phyloP scores from a whole-genome alignment of 352 stramenopile genomes.

The Globisporangium sylvaticum region DNA sequence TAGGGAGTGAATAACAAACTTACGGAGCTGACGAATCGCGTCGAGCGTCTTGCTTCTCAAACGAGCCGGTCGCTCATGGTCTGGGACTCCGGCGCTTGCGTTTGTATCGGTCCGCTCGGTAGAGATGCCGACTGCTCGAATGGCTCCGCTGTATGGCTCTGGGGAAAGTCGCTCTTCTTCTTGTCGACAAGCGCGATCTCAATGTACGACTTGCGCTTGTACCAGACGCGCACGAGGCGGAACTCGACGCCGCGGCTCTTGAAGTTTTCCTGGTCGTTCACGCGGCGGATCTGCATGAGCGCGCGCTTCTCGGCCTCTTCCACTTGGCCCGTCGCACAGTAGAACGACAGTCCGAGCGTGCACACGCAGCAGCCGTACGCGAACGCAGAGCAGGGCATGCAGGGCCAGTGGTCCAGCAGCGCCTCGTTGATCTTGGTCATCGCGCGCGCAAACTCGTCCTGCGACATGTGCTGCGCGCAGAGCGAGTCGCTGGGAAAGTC shows the following conservation, averaged over 20 bases:
- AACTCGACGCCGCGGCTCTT: conserved; percentile 52
- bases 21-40: not conserved
- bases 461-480: conserved; percentile 44
- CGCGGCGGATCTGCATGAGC: conserved; percentile 57
- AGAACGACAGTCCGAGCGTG: conserved; percentile 76
- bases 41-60: not conserved
- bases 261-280: conserved; percentile 73
- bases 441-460: conserved; percentile 59
- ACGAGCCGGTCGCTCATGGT: conserved; percentile 17
- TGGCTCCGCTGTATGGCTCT: not conserved
- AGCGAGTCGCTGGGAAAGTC: conserved; percentile 46
- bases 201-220: conserved; percentile 57
- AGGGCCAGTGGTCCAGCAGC: conserved; percentile 81
- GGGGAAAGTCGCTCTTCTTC: not conserved
- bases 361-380: conserved; percentile 82
- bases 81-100: conserved; percentile 9
- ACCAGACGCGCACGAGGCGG: conserved; percentile 65
- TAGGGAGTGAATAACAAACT: not conserved
- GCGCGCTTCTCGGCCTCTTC: conserved; percentile 63
- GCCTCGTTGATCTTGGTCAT: conserved; percentile 79
- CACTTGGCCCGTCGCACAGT: conserved; percentile 74
- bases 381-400: conserved; percentile 74
- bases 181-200: conserved; percentile 33
- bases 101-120: not conserved
- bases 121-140: not conserved